Percentiles rank a stretch among this genome's conserved stretches.
phyloP scores from a whole-genome alignment of 768 basidiomycete species.

The Tricholoma furcatifolium region DNA sequence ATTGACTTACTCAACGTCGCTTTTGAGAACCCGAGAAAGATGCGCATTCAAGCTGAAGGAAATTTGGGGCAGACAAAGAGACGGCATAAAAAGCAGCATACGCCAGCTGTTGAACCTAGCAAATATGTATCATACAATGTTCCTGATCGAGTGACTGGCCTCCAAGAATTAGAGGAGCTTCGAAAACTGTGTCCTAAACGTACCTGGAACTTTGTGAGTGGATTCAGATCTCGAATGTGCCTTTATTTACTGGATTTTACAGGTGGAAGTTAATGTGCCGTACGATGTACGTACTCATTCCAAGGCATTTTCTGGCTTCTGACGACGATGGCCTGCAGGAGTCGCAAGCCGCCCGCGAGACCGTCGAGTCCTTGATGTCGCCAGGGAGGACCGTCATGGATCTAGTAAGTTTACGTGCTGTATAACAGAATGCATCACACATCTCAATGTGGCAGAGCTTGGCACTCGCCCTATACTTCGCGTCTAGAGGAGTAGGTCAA shows the following conservation, averaged over 20 bases:
- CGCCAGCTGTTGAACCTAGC: conserved; percentile 17
- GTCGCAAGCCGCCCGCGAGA: conserved; percentile 51
- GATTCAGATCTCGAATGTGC: background rate
- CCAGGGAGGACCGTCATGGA: conserved; percentile 89
- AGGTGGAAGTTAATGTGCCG: conserved; percentile 87
- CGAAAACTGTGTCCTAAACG: conserved; percentile 72
- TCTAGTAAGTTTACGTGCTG: conserved; percentile 48
- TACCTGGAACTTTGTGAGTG: conserved; percentile 85
- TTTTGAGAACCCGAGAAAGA: conserved; percentile 91
- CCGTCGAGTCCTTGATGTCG: conserved; percentile 71
- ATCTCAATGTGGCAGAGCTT: conserved; percentile 62
- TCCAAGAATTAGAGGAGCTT: conserved; percentile 77
- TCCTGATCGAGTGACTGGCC: conserved; percentile 85
- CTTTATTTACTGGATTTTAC: background rate
- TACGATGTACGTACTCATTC: conserved; percentile 50
- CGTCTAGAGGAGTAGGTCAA: conserved; percentile 75
- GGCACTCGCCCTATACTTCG: conserved; percentile 90
- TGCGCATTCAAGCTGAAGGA: conserved; percentile 45
- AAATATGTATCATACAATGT: conserved; percentile 58
- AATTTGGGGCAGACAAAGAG: conserved; percentile 45
- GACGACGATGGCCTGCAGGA: conserved; percentile 47
- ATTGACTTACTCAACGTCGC: conserved; percentile 93
- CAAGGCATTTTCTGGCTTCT: background rate
- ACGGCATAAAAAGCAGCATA: conserved; percentile 35
- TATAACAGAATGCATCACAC: background rate